These are phyloP conservation scores for Calonectria pseudoturangicola DNA, from an alignment of 2,329 filamentous ascomycete genomes.

Conservation along the genomic window DNA sequence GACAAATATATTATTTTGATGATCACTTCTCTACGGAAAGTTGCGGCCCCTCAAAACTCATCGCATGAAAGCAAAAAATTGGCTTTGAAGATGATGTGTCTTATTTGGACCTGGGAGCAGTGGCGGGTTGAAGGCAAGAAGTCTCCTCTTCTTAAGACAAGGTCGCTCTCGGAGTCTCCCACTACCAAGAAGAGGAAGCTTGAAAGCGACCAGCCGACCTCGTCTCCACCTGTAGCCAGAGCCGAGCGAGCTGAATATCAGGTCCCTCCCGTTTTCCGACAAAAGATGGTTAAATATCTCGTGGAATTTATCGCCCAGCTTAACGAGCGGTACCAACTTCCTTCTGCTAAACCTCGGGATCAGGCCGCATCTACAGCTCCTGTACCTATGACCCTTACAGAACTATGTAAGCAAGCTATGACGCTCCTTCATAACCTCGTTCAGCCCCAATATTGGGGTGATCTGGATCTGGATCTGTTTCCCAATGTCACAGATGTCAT, in stretches of 20 bases:
- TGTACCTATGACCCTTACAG: slow-evolving; percentile 75
- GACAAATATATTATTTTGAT: slow-evolving; percentile 94
- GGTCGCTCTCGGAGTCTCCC: slow-evolving; percentile 79
- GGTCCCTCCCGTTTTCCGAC: slow-evolving; percentile 79
- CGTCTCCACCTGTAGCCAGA: slow-evolving; percentile 72
- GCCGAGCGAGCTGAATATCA: slow-evolving; percentile 79
- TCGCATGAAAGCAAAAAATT: slow-evolving; percentile 95
- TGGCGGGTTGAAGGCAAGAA: slow-evolving; percentile 80
- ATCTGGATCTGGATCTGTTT: slow-evolving; percentile 93
- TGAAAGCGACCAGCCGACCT: slow-evolving; percentile 75
- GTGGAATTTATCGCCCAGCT: slow-evolving; percentile 95
- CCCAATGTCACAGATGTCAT: slow-evolving; percentile 92
- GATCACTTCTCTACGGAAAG: slow-evolving; percentile 90
- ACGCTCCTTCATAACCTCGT: slow-evolving; percentile 88
- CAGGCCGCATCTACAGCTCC: slow-evolving; percentile 64
- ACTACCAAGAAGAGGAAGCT: slow-evolving; percentile 84
- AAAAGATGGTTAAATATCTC: slow-evolving; percentile 93
- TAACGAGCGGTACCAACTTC: slow-evolving; percentile 87
- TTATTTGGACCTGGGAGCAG: slow-evolving; percentile 96
- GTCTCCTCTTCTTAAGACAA: slow-evolving; percentile 49
- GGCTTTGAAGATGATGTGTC: slow-evolving; percentile 90
- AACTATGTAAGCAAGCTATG: slow-evolving; percentile 91
- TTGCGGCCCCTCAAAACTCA: slow-evolving; percentile 87
- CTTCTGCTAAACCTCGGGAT: slow-evolving; percentile 80
- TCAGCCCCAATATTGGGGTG: slow-evolving; percentile 91